Evolutionary conservation across 768 basidiomycete genomes (phyloP).

Genomic region (Macrolepiota fuliginosa): DNA sequence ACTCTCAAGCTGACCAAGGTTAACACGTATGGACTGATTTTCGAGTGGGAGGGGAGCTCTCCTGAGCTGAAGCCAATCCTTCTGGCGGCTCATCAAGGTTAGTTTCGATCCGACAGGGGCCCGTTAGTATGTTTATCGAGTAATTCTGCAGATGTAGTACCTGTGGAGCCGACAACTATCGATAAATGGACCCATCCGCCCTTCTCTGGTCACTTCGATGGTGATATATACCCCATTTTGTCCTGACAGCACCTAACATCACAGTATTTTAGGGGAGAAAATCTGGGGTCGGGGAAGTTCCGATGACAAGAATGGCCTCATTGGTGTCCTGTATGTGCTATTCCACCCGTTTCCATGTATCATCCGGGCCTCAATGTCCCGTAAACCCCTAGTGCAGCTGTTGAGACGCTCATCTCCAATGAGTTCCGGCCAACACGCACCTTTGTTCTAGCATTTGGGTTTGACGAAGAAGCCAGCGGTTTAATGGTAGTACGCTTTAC

Average conservation of each 20-base stretch:
- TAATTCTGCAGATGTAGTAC: constrained; percentile 57
- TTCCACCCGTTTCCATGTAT: background rate
- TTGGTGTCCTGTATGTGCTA: constrained; percentile 54
- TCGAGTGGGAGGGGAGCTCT: constrained; percentile 69
- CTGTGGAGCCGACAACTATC: constrained; percentile 56
- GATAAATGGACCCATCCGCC: constrained; percentile 60
- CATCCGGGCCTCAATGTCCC: background rate
- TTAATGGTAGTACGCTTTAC: constrained; percentile 29
- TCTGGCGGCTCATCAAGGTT: constrained; percentile 65
- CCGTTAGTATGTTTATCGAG: background rate
- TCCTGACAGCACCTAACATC: background rate
- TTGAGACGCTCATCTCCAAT: constrained; percentile 63
- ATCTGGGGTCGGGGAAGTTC: constrained; percentile 76
- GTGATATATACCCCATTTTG: constrained; percentile 22
- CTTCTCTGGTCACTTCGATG: constrained; percentile 62
- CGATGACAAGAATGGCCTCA: constrained; percentile 77
- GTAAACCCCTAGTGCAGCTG: constrained; percentile 35
- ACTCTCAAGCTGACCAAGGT: constrained; percentile 62
- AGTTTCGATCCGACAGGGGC: background rate
- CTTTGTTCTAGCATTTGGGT: constrained; percentile 64
- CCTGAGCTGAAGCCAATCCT: constrained; percentile 64
- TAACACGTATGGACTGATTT: constrained; percentile 73
- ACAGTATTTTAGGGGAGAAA: constrained; percentile 31
- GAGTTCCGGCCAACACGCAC: constrained; percentile 65
- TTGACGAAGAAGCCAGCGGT: constrained; percentile 73